phyloP scores from a whole-genome alignment of 768 basidiomycete genomes.

The Collybiopsis luxurians region DNA sequence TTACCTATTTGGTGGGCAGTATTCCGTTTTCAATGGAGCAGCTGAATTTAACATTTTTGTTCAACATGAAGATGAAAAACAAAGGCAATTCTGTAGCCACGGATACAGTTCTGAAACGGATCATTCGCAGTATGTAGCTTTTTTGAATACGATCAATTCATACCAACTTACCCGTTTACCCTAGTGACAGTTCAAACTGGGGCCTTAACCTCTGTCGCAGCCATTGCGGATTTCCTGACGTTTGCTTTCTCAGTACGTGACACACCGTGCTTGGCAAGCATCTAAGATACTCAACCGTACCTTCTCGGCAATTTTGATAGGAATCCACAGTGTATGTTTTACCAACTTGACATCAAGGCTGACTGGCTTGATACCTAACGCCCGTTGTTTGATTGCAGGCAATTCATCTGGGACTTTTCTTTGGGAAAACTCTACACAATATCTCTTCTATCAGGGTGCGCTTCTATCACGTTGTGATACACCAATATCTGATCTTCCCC shows the following conservation, averaged over 20 bases:
- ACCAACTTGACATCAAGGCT: neutral
- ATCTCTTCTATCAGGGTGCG: conserved; percentile 1
- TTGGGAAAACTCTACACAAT: conserved; percentile 4
- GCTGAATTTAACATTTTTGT: neutral
- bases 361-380: neutral
- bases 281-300: neutral
- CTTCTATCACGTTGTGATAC: neutral
- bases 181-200: conserved; percentile 9
- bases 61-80: neutral
- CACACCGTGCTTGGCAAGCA: neutral
- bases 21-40: neutral
- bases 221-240: neutral
- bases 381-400: neutral
- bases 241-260: neutral
- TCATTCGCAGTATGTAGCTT: neutral
- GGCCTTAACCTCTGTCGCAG: neutral
- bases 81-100: neutral
- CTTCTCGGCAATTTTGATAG: neutral
- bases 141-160: too few relatives aligned
- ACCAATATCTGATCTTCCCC: neutral
- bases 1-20: conserved; percentile 38
- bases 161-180: too few relatives aligned
- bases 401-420: conserved; percentile 6
- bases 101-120: neutral
- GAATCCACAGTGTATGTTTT: neutral